phyloP scores from a whole-genome alignment of 176 grass and related monocot species.

The Musa acuminata region DNA sequence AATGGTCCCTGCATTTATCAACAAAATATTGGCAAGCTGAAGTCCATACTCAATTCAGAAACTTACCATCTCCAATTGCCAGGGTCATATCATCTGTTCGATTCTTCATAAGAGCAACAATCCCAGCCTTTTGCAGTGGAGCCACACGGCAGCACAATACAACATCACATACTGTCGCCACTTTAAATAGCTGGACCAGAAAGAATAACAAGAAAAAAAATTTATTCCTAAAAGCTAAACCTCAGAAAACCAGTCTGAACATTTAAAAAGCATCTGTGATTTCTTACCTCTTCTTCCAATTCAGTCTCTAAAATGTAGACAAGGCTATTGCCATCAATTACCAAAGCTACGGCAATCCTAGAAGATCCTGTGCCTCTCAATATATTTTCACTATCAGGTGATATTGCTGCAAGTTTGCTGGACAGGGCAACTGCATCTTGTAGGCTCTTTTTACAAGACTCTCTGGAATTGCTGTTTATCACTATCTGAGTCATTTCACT shows the following conservation, averaged over 20 bases:
- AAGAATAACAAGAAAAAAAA: constrained; percentile 13
- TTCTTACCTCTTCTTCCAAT: constrained; percentile 69
- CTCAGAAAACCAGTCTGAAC: background rate
- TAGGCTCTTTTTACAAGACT: constrained; percentile 62
- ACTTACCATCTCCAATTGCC: constrained; percentile 97
- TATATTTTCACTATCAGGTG: constrained; percentile 18
- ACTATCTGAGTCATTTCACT: constrained; percentile 75
- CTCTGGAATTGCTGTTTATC: constrained; percentile 71
- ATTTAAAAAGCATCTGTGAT: constrained; percentile 6
- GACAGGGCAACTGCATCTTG: constrained; percentile 57
- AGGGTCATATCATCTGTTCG: constrained; percentile 96
- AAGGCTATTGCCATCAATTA: constrained; percentile 96
- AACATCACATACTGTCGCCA: constrained; percentile 71
- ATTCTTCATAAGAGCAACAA: constrained; percentile 94
- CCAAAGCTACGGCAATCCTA: constrained; percentile 46
- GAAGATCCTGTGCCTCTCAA: background rate
- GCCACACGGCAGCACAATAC: constrained; percentile 96
- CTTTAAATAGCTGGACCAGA: constrained; percentile 61
- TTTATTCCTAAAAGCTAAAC: background rate
- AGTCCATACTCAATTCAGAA: background rate
- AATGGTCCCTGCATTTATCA: background rate
- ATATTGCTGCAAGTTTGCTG: constrained; percentile 42
- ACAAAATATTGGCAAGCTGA: background rate
- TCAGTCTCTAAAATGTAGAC: constrained; percentile 82
- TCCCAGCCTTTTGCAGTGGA: constrained; percentile 92